These are phyloP conservation scores for Coniosporium tulheliwenetii DNA, from an alignment of 2,329 filamentous ascomycete species.

Conservation along the genomic window DNA sequence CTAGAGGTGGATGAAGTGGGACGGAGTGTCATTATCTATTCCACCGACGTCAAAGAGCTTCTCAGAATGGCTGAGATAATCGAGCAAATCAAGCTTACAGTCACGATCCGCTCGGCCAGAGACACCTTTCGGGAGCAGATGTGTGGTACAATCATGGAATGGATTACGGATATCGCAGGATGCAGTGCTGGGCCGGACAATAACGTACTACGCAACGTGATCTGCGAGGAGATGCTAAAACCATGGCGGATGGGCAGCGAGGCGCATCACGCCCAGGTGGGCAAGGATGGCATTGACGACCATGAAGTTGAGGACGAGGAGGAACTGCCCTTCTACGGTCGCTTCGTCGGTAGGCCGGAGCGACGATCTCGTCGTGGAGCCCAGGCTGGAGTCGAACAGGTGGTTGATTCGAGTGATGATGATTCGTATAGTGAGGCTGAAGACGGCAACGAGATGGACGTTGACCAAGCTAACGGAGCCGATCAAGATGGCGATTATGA, in stretches of 20 bases:
- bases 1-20: constrained; percentile 83
- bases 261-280: constrained; percentile 64
- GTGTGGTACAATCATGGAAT: constrained; percentile 95
- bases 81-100: constrained; percentile 89
- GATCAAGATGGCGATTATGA: constrained; percentile 33
- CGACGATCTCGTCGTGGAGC: no score
- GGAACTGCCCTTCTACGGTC: constrained; percentile 1
- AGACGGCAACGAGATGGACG: constrained; percentile 16
- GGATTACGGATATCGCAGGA: constrained; percentile 83
- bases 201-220: constrained; percentile 59
- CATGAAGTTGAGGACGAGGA: constrained; percentile 32
- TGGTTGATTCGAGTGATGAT: constrained; percentile 25
- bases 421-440: constrained; percentile 31
- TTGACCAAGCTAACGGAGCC: constrained; percentile 19
- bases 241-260: constrained; percentile 78
- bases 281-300: constrained; percentile 66
- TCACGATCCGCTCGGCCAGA: constrained; percentile 81
- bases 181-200: constrained; percentile 72
- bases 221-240: constrained; percentile 84
- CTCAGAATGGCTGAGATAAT: constrained; percentile 70
- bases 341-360: constrained; percentile 12
- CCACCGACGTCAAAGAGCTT: constrained; percentile 54
- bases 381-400: constrained; percentile 27
- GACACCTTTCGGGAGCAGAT: constrained; percentile 97
- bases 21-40: constrained; percentile 68